phyloP scores from a whole-genome alignment of 805 yeast genomes.

The Lipomyces spencermartinsiae region DNA sequence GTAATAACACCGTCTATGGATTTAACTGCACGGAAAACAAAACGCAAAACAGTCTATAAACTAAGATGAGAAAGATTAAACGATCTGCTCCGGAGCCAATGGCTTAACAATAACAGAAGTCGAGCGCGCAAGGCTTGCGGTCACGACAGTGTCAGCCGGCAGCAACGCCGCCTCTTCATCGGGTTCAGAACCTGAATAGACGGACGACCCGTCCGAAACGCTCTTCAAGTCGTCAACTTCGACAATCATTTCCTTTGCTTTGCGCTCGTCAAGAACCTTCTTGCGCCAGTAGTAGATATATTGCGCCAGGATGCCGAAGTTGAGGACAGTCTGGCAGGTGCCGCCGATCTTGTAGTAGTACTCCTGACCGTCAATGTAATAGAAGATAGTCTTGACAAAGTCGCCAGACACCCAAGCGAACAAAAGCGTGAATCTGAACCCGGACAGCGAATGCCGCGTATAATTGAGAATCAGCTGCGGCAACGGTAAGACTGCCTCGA shows the following conservation, averaged over 20 bases:
- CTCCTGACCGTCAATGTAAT: constrained; percentile 71
- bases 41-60: background rate
- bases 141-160: background rate
- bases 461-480: constrained; percentile 71
- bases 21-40: background rate
- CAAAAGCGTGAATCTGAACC: constrained; percentile 76
- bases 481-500: constrained; percentile 50
- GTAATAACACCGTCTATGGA: background rate
- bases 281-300: constrained; percentile 60
- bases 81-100: background rate
- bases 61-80: background rate
- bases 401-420: constrained; percentile 92
- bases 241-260: constrained; percentile 18
- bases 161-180: background rate
- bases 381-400: constrained; percentile 72
- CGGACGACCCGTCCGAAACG: constrained; percentile 7
- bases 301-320: constrained; percentile 74
- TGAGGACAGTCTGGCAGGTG: constrained; percentile 77
- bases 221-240: constrained; percentile 23
- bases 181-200: background rate
- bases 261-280: constrained; percentile 22
- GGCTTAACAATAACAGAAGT: background rate
- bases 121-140: background rate
- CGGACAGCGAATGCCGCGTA: constrained; percentile 80
- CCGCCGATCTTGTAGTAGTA: constrained; percentile 57